Evolutionary conservation across 2,329 filamentous ascomycete species (phyloP), one percentile per base, ranked within the genome.

Genomic region (Amylocarpus encephaloides): DNA sequence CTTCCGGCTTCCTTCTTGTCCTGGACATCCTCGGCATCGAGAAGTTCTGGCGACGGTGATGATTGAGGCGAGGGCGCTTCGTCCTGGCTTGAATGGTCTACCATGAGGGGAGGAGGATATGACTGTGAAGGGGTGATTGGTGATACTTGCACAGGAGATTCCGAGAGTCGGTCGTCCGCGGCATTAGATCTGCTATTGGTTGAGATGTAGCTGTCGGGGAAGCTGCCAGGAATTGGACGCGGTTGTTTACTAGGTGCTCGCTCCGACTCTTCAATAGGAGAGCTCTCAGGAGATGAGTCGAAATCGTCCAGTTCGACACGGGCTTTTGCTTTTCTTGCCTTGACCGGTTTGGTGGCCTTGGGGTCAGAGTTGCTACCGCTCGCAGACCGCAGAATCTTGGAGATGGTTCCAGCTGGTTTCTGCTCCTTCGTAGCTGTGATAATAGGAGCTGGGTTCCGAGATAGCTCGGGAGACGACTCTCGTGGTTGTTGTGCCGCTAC

Each of bases 261-360:
- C 35, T 43, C 18, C 16, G 56, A 49, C 46, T 63, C 64, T 43
- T 67, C 66, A 49, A 63, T 54, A 46, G 70, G 62, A 43, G 70
- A 66, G 62, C 44, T 65, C 60, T 64, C 64, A 41, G 72, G 70
- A 2, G 73, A 72, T 55, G 76, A 70, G 35, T 71, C 85, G 41
- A 86, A 85, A 56, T 86, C 84, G 61, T 89, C 86, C 11, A 89
- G 72, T 48, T 83, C 82, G 54, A 83, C 74, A 19, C 83, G 79
- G 13, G 78, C 71, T 55, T 80, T 82, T 1, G 82, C 76, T 57
- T 76, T 75, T 50, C 74, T 79, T 39, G 76, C 72, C 66, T 81
- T 80, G 50, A 75, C 71, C 15, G 76, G 77, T 61, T 76, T 79
- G 2, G 72, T 61, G 35, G n/a, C 38, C n/a, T 16, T 16, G 6